Evolutionary conservation across 768 basidiomycete species (phyloP).

Genomic region (Zangia roseola): DNA sequence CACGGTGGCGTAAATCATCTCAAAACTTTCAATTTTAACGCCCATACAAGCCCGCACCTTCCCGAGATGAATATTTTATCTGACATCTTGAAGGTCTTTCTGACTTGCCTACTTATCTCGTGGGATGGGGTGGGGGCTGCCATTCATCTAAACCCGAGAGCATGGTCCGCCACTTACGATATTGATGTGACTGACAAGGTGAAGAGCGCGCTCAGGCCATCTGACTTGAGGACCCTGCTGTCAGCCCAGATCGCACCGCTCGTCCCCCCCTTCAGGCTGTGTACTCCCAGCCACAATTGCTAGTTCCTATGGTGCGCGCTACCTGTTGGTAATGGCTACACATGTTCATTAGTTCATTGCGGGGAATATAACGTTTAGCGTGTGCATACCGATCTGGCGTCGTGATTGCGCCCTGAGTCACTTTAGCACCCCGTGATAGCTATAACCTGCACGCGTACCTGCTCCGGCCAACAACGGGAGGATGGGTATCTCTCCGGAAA

Average conservation of each 20-base stretch:
- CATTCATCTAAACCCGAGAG: slow-evolving; percentile 1
- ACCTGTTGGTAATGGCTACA: slow-evolving; percentile 14
- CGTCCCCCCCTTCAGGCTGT: background rate
- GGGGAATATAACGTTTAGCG: slow-evolving; percentile 23
- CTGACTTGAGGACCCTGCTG: slow-evolving; percentile 2
- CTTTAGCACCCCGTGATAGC: slow-evolving; percentile 7
- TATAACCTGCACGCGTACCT: slow-evolving; percentile 9
- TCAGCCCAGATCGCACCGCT: background rate
- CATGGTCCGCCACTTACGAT: slow-evolving; percentile 4
- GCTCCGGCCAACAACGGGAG: background rate
- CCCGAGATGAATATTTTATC: slow-evolving; percentile 14
- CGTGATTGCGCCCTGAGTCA: slow-evolving; percentile 14
- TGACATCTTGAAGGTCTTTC: background rate
- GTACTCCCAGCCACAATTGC: background rate
- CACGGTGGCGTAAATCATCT: slow-evolving; percentile 7
- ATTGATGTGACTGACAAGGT: slow-evolving; percentile 9
- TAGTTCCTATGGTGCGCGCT: background rate
- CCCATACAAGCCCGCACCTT: background rate
- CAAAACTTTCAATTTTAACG: slow-evolving; percentile 4
- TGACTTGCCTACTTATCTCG: slow-evolving; percentile 10
- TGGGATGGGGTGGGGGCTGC: slow-evolving; percentile 4
- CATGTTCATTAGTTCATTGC: slow-evolving; percentile 23
- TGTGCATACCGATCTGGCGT: slow-evolving; percentile 15
- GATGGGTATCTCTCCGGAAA: background rate
- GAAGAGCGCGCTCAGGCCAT: slow-evolving; percentile 6